Conservation (phyloP, 768 basidiomycete genomes). For the Suillus paluster region DNA sequence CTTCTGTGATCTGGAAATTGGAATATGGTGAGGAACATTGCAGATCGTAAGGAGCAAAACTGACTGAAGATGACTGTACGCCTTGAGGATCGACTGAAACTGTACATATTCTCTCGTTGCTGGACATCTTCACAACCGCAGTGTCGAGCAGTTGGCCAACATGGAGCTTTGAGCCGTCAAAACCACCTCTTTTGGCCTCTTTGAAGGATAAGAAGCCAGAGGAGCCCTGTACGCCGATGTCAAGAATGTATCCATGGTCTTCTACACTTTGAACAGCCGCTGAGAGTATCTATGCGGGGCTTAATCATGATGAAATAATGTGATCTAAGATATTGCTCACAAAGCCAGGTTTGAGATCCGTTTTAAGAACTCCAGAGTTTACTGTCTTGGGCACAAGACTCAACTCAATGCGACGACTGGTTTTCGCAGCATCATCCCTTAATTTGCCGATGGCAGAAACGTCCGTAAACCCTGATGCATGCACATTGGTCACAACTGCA, state of each 20-base stretch:
- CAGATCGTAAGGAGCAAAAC: constrained; percentile 24
- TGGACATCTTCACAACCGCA: constrained; percentile 67
- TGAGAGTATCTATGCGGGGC: constrained; percentile 61
- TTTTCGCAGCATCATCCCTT: constrained; percentile 67
- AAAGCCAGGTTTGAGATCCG: constrained; percentile 76
- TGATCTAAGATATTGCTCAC: constrained; percentile 50
- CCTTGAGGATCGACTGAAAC: constrained; percentile 59
- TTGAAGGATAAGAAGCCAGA: constrained; percentile 88
- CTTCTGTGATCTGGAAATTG: constrained; percentile 63
- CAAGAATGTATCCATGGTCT: constrained; percentile 94
- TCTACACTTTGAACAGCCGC: constrained; percentile 87
- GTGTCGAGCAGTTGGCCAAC: constrained; percentile 73
- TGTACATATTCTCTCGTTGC: constrained; percentile 59
- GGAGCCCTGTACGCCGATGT: constrained; percentile 78
- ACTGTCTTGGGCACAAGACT: constrained; percentile 84
- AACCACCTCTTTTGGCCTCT: constrained; percentile 66
- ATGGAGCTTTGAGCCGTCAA: constrained; percentile 40
- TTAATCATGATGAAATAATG: constrained; percentile 5
- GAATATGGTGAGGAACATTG: constrained; percentile 9
- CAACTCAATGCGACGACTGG: constrained; percentile 82
- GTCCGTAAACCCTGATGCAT: constrained; percentile 69
- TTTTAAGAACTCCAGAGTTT: constrained; percentile 77
- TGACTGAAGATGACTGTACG: constrained; percentile 60
- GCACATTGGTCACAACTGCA: constrained; percentile 71
- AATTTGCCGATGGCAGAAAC: constrained; percentile 59